A percentile compares a stretch with the other conserved stretches of the same genome.
phyloP scores from a whole-genome alignment of 2,329 filamentous ascomycete species.

The Beauveria rudraprayagi region DNA sequence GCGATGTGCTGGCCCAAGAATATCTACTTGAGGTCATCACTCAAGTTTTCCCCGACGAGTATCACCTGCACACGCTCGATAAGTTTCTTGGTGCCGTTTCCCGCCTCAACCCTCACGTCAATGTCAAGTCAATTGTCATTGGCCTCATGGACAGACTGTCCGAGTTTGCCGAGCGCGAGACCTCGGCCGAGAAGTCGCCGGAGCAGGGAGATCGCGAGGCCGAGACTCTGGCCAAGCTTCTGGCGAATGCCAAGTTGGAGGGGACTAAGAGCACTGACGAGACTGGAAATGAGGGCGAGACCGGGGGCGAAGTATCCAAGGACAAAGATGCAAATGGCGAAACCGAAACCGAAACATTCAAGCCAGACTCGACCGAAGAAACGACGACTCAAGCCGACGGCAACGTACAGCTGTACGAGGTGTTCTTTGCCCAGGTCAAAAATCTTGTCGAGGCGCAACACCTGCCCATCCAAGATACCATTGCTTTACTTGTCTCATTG shows the following conservation, averaged over 20 bases:
- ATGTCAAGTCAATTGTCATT: slow-evolving; percentile 96
- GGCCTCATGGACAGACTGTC: slow-evolving; percentile 95
- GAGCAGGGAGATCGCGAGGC: slow-evolving; percentile 73
- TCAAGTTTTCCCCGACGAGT: slow-evolving; percentile 97
- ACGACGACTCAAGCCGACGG: slow-evolving; percentile 32
- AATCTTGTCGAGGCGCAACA: slow-evolving; percentile 87
- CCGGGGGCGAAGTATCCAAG: slow-evolving; percentile 21
- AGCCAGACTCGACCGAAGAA: slow-evolving; percentile 28
- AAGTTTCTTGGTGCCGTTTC: slow-evolving; percentile 91
- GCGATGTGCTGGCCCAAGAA: slow-evolving; percentile 93
- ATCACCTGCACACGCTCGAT: slow-evolving; percentile 92
- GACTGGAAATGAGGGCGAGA: slow-evolving; percentile 25
- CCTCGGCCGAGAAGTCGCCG: slow-evolving; percentile 60
- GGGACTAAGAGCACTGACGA: slow-evolving; percentile 21
- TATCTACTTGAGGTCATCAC: slow-evolving; percentile 97
- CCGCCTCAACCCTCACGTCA: slow-evolving; percentile 88
- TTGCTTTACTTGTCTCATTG: slow-evolving; percentile 87
- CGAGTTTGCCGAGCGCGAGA: slow-evolving; percentile 86
- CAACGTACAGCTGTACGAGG: slow-evolving; percentile 86
- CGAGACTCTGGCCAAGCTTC: slow-evolving; percentile 67
- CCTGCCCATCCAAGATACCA: slow-evolving; percentile 88
- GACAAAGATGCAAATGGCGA: slow-evolving; percentile 15
- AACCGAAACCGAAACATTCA: slow-evolving; percentile 24
- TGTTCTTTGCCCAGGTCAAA: slow-evolving; percentile 94
- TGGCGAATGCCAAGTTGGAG: slow-evolving; percentile 67